Evolutionary conservation across 768 basidiomycete species (phyloP).

Genomic region (Panaeolus papilionaceus): DNA sequence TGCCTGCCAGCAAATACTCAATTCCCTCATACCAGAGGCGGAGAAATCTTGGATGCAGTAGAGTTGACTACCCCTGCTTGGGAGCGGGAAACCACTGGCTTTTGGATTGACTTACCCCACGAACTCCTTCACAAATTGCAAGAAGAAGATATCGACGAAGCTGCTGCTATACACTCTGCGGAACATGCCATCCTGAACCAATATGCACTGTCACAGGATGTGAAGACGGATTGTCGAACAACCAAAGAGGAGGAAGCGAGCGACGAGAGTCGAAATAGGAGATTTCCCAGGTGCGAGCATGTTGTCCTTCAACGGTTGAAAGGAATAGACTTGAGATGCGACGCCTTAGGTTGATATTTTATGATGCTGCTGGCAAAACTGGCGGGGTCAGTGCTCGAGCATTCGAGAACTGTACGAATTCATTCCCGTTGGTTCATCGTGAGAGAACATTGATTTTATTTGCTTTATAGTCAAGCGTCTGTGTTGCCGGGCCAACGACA

Average conservation of each 20-base stretch:
- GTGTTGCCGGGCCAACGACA: constrained; percentile 61
- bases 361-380: constrained; percentile 72
- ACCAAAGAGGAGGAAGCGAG: constrained; percentile 74
- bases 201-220: constrained; percentile 70
- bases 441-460: not conserved
- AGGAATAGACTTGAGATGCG: not conserved
- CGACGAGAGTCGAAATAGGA: constrained; percentile 58
- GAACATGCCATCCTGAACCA: constrained; percentile 84
- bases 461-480: constrained; percentile 55
- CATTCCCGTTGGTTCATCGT: not conserved
- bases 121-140: constrained; percentile 57
- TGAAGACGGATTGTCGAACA: constrained; percentile 86
- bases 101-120: constrained; percentile 80
- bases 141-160: constrained; percentile 63
- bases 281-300: constrained; percentile 64
- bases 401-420: constrained; percentile 74
- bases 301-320: not conserved
- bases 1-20: not conserved
- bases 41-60: constrained; percentile 74
- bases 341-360: constrained; percentile 73
- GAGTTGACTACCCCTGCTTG: constrained; percentile 81
- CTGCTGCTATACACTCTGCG: constrained; percentile 86
- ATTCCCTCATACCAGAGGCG: constrained; percentile 47
- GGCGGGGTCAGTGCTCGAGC: constrained; percentile 79
- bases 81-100: constrained; percentile 73